These are phyloP conservation scores for Pochonia chlamydosporia DNA, from an alignment of 2,329 filamentous ascomycete genomes.

Conservation along the genomic window DNA sequence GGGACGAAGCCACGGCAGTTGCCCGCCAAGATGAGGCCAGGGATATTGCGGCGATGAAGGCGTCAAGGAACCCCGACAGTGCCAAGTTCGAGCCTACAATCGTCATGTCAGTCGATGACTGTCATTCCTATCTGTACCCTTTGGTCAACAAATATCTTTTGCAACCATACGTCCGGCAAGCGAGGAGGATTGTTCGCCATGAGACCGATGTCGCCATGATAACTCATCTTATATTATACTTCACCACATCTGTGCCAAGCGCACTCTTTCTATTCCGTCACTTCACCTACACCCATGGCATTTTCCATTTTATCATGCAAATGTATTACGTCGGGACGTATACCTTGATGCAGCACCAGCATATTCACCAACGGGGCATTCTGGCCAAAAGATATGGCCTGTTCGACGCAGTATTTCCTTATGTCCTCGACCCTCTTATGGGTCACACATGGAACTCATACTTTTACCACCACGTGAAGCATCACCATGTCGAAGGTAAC, in stretches of 20 bases:
- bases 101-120: slow-evolving; percentile 35
- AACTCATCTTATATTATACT: slow-evolving; percentile 69
- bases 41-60: slow-evolving; percentile 29
- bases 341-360: slow-evolving; percentile 78
- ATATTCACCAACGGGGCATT: slow-evolving; percentile 72
- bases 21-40: slow-evolving; percentile 1
- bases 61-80: slow-evolving; percentile 34
- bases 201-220: slow-evolving; percentile 73
- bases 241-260: slow-evolving; percentile 63
- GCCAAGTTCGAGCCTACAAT: slow-evolving; percentile 40
- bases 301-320: slow-evolving; percentile 61
- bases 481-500: slow-evolving; percentile 78
- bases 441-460: slow-evolving; percentile 84
- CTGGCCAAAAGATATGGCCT: slow-evolving; percentile 47
- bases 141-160: slow-evolving; percentile 45
- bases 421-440: slow-evolving; percentile 68
- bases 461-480: slow-evolving; percentile 81
- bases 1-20: slow-evolving; percentile 1
- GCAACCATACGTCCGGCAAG: slow-evolving; percentile 53
- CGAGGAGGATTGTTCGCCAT: slow-evolving; percentile 51
- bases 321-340: slow-evolving; percentile 66
- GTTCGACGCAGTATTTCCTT: slow-evolving; percentile 64
- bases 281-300: slow-evolving; percentile 63
- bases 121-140: slow-evolving; percentile 27
- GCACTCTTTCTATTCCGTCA: slow-evolving; percentile 57